phyloP scores from a whole-genome alignment of 2,329 filamentous ascomycete species.

The Amesomyces nigricolor region DNA sequence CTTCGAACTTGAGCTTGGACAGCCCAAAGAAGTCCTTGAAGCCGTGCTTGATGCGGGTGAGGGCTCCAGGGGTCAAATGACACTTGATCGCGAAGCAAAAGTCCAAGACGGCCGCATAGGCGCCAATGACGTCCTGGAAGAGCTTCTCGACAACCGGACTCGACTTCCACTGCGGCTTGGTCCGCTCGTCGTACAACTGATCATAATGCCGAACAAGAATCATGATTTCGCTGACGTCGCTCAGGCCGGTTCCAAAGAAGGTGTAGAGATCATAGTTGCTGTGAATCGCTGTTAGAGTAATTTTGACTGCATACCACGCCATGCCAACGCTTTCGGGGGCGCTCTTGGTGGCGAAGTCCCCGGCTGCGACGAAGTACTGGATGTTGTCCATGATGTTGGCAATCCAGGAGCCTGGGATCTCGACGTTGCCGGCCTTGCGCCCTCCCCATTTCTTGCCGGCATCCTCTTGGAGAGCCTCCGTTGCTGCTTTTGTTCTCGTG shows the following conservation, averaged over 20 bases:
- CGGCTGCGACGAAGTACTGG: slow-evolving; percentile 21
- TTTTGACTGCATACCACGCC: slow-evolving; percentile 25
- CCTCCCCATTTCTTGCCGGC: slow-evolving; percentile 21
- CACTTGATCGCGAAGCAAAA: slow-evolving; percentile 23
- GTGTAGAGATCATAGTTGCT: slow-evolving; percentile 26
- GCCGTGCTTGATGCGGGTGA: slow-evolving; percentile 21
- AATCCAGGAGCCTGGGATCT: slow-evolving; percentile 23
- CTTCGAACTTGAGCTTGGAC: slow-evolving; percentile 23
- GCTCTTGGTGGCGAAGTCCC: slow-evolving; percentile 19
- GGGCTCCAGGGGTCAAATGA: slow-evolving; percentile 20
- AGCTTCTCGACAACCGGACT: slow-evolving; percentile 23
- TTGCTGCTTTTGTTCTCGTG: slow-evolving; percentile 17
- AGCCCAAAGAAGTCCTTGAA: slow-evolving; percentile 25
- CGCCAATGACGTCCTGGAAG: slow-evolving; percentile 21
- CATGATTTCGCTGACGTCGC: slow-evolving; percentile 26
- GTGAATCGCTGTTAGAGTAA: slow-evolving; percentile 24
- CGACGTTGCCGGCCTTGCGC: slow-evolving; percentile 20
- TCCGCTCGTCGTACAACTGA: slow-evolving; percentile 21
- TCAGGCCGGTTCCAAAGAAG: slow-evolving; percentile 23
- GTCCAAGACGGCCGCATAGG: slow-evolving; percentile 22
- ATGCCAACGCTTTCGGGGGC: slow-evolving; percentile 24
- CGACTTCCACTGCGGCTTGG: slow-evolving; percentile 20
- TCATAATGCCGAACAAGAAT: slow-evolving; percentile 25
- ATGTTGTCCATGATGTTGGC: slow-evolving; percentile 24
- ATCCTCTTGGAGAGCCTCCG: slow-evolving; percentile 16